These are phyloP conservation scores for Schoenoplectus triqueter DNA, from an alignment of 202 grass and related monocot genomes.

Conservation along the genomic window DNA sequence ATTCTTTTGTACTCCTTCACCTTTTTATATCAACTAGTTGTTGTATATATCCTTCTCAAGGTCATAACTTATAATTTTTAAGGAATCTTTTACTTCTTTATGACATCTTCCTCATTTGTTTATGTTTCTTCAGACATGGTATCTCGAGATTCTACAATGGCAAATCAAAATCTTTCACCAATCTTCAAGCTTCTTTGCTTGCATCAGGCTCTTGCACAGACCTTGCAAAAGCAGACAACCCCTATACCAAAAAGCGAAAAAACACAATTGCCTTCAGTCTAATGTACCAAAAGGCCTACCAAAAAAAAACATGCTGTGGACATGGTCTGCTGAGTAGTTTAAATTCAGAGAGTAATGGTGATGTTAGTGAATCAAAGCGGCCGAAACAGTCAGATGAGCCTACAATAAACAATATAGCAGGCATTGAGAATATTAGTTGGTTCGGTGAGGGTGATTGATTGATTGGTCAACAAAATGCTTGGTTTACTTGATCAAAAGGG, in stretches of 20 bases:
- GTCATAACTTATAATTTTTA: conserved; percentile 3
- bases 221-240: conserved; percentile 59
- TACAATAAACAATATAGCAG: not conserved
- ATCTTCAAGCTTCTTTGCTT: conserved; percentile 45
- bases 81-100: not conserved
- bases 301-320: conserved; percentile 3
- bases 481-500: conserved; percentile 11
- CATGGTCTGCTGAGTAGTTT: conserved; percentile 16
- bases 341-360: conserved; percentile 36
- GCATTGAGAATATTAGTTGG: not conserved
- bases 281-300: conserved; percentile 45
- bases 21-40: not conserved
- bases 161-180: conserved; percentile 78
- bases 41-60: not conserved
- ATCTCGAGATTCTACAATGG: conserved; percentile 69
- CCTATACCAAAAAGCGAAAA: conserved; percentile 67
- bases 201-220: conserved; percentile 56
- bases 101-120: conserved; percentile 24
- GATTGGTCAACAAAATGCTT: conserved; percentile 15
- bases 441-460: not conserved
- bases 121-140: conserved; percentile 46
- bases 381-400: conserved; percentile 13
- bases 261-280: conserved; percentile 62
- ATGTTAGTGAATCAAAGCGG: conserved; percentile 28
- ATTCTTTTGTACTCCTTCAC: not conserved